Evolutionary conservation across 768 basidiomycete genomes (phyloP).

Genomic region (Kwoniella newhampshirensis): DNA sequence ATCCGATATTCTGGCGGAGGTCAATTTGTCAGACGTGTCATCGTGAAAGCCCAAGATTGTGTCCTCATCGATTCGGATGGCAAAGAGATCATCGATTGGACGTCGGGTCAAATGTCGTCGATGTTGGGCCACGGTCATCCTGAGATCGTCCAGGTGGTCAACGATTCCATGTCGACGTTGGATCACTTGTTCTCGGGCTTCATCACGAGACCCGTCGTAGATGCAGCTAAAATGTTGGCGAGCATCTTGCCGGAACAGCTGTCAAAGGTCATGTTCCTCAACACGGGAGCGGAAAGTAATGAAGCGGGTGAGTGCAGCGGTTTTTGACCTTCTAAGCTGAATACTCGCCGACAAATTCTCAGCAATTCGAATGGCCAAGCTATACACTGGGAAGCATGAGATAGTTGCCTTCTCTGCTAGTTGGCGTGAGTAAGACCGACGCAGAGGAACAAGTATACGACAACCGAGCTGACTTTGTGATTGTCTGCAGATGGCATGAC

Average conservation of each 20-base stretch:
- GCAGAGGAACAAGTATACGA: neutral
- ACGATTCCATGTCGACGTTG: constrained; percentile 19
- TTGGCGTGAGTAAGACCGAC: constrained; percentile 24
- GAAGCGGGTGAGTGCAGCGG: constrained; percentile 12
- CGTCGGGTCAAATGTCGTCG: constrained; percentile 42
- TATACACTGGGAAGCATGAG: constrained; percentile 40
- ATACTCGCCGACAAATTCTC: no score
- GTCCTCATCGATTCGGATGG: constrained; percentile 25
- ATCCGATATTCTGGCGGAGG: constrained; percentile 15
- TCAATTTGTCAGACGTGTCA: constrained; percentile 2
- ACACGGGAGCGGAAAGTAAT: constrained; percentile 34
- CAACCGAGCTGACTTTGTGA: neutral
- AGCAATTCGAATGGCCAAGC: constrained; percentile 41
- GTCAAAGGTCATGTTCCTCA: constrained; percentile 31
- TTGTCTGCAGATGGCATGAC: constrained; percentile 26
- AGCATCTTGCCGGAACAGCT: constrained; percentile 27
- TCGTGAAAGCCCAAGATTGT: constrained; percentile 18
- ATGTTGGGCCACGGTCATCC: constrained; percentile 41
- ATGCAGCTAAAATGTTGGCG: constrained; percentile 22
- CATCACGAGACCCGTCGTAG: constrained; percentile 31
- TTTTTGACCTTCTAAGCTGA: no score
- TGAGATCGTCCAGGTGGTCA: constrained; percentile 28
- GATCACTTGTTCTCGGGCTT: constrained; percentile 44
- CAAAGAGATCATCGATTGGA: constrained; percentile 40
- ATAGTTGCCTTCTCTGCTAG: constrained; percentile 35